These are phyloP conservation scores for Phytophthora boehmeriae DNA, from an alignment of 352 stramenopile species.

Conservation along the genomic window DNA sequence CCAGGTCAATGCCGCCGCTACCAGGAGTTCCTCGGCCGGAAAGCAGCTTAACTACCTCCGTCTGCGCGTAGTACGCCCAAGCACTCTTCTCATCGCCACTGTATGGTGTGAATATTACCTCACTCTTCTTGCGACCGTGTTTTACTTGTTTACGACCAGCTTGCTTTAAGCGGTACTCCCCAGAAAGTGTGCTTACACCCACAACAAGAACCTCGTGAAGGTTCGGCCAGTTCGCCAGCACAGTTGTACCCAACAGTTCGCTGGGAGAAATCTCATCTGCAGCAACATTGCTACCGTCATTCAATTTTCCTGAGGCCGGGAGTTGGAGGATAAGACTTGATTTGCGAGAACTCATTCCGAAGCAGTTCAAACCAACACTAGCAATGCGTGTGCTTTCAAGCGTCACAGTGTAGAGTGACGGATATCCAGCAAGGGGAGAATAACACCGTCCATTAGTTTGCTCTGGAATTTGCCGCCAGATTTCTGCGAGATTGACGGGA, in stretches of 20 bases:
- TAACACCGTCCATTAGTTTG: constrained; percentile 73
- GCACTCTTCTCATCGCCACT: constrained; percentile 60
- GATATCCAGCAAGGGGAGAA: constrained; percentile 77
- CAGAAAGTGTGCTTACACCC: constrained; percentile 67
- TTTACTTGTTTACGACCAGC: constrained; percentile 26
- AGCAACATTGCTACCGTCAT: constrained; percentile 21
- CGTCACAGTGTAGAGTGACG: constrained; percentile 70
- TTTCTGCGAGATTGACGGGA: constrained; percentile 49
- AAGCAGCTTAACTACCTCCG: constrained; percentile 75
- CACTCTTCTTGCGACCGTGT: constrained; percentile 16
- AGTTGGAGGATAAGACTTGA: constrained; percentile 77
- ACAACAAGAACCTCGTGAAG: constrained; percentile 95
- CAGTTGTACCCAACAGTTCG: constrained; percentile 60
- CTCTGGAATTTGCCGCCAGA: constrained; percentile 72
- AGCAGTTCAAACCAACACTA: constrained; percentile 92
- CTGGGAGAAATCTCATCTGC: constrained; percentile 39
- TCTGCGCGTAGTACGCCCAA: constrained; percentile 71
- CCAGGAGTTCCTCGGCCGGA: constrained; percentile 79
- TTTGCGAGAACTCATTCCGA: constrained; percentile 91
- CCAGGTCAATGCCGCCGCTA: constrained; percentile 93
- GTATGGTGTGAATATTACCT: constrained; percentile 53
- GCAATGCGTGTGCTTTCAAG: constrained; percentile 64
- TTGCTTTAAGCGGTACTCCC: constrained; percentile 60
- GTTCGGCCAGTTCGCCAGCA: constrained; percentile 98
- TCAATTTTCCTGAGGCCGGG: constrained; percentile 29